Base-by-base conservation (phyloP, 106 monocot species). In the Alisma plantagoaquatica region DNA sequence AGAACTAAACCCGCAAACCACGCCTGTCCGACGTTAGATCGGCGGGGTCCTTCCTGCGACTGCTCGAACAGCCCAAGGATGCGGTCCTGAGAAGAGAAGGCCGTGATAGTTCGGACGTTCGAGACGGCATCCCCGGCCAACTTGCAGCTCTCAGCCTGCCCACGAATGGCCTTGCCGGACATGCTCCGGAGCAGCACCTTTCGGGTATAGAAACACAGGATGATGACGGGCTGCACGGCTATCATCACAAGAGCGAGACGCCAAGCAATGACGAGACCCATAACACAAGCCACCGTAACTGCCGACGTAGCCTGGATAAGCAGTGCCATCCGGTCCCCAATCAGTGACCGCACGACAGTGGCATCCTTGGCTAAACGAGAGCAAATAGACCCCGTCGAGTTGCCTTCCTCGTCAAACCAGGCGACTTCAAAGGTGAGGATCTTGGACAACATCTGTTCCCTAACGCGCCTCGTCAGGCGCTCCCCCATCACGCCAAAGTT, bases 51-150 rank as follows among this genome's bases (percentile, higher is more conserved):
- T 7, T 49, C 49, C 29, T 81, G 75, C 12, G 71, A 49, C 1
- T 23, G 22, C 2, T 72, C 71, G 52, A 81, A 81, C 23, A 75
- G 75, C 21, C 54, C 27, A 9, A 81, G 63, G 49, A 81, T 81
- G 23, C 75, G 71, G 11, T 72, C 71, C 43, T 81, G 75, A 0
- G 71, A 75, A 3, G 80, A 81, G 41, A 75, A 80, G n/a, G 79
- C 63, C 16, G 70, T 67, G 51, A 75, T 23, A 2, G 79, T 80
- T 14, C 66, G 65, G 44, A 70, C 54, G 62, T 80, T 80, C 66
- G 49, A 66, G 49, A 80, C 62, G 28, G 74, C 74, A 30, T 80
- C 74, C 23, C 56, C 74, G 1, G 70, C 79, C 9, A 79, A 60
- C 62, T 79, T 79, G 61, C 75, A 53, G 35, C 70, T 75, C 23